phyloP scores from a whole-genome alignment of 495 filamentous ascomycete genomes.

The Barbatosphaeria neglecta region DNA sequence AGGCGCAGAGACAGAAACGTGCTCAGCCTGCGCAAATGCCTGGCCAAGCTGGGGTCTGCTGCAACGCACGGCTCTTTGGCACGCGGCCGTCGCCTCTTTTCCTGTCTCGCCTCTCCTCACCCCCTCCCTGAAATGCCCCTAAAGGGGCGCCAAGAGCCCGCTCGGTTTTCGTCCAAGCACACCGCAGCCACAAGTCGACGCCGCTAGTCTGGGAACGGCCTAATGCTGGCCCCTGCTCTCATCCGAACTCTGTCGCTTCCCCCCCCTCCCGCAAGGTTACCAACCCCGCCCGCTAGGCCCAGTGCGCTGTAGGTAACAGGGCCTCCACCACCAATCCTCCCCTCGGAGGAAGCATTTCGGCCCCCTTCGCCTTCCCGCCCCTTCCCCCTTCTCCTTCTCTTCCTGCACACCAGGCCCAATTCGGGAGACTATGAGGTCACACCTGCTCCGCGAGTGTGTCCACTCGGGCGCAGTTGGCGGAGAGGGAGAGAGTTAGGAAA shows the following conservation, averaged over 20 bases:
- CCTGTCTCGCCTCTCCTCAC: not conserved
- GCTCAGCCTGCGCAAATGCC: not conserved
- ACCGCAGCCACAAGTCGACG: not conserved
- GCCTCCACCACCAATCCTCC: too few relatives aligned
- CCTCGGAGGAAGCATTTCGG: not conserved
- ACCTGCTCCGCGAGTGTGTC: not conserved
- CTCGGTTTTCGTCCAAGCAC: not conserved
- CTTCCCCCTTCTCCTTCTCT: too few relatives aligned
- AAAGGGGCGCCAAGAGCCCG: too few relatives aligned
- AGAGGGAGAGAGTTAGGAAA: too few relatives aligned
- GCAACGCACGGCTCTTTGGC: not conserved
- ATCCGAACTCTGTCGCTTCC: not conserved
- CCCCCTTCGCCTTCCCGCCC: too few relatives aligned
- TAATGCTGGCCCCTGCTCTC: not conserved
- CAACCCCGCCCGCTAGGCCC: not conserved
- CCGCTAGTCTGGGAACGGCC: not conserved
- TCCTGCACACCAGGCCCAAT: not conserved
- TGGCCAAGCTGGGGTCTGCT: not conserved
- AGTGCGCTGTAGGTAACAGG: not conserved
- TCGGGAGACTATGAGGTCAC: not conserved
- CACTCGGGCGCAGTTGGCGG: not conserved
- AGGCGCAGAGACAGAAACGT: not conserved
- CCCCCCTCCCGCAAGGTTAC: not conserved
- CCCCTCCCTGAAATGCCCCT: not conserved
- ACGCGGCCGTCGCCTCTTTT: not conserved